Conservation (phyloP, 31 red algal species). For the Asparagopsis taxiformis region DNA sequence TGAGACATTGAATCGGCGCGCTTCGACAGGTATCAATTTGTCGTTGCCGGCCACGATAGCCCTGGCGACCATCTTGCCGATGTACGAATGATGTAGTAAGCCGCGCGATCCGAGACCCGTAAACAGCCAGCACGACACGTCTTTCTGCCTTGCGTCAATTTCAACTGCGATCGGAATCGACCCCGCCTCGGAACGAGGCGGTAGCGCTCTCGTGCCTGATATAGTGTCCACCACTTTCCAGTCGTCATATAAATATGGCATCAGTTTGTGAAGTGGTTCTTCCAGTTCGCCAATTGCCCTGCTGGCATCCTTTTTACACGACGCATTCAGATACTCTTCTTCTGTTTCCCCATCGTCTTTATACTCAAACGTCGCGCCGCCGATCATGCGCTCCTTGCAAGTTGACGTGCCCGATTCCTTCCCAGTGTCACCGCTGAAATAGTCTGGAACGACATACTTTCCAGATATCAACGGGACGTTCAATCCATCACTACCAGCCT, state of each 20-base stretch:
- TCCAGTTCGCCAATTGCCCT: slow-evolving; percentile 24
- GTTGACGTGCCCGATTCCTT: neutral
- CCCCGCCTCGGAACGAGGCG: slow-evolving; percentile 41
- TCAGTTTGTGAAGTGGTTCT: slow-evolving; percentile 13
- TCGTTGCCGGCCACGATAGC: slow-evolving; percentile 62
- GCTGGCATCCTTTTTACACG: slow-evolving; percentile 9
- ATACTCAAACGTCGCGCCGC: slow-evolving; percentile 61
- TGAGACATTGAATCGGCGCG: slow-evolving; percentile 12
- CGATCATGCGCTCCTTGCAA: slow-evolving; percentile 4
- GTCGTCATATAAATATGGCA: slow-evolving; percentile 17
- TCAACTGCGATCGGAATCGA: slow-evolving; percentile 56
- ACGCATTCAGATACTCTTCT: slow-evolving; percentile 8
- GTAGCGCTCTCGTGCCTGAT: slow-evolving; percentile 54
- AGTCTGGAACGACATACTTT: slow-evolving; percentile 53
- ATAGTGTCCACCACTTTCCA: slow-evolving; percentile 11
- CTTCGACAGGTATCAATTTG: slow-evolving; percentile 41
- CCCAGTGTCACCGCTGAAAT: slow-evolving; percentile 2
- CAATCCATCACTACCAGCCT: neutral
- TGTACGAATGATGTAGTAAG: slow-evolving; percentile 69
- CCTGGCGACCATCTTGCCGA: slow-evolving; percentile 54
- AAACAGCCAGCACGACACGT: slow-evolving; percentile 48
- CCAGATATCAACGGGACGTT: slow-evolving; percentile 33
- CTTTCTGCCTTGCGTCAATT: slow-evolving; percentile 12
- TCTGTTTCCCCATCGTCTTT: slow-evolving; percentile 4
- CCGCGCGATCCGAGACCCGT: slow-evolving; percentile 64